A percentile compares a stretch with the other conserved stretches of the same genome.
Evolutionary conservation across 2,329 filamentous ascomycete species (phyloP).

Genomic region (Cryphonectria parasitica): DNA sequence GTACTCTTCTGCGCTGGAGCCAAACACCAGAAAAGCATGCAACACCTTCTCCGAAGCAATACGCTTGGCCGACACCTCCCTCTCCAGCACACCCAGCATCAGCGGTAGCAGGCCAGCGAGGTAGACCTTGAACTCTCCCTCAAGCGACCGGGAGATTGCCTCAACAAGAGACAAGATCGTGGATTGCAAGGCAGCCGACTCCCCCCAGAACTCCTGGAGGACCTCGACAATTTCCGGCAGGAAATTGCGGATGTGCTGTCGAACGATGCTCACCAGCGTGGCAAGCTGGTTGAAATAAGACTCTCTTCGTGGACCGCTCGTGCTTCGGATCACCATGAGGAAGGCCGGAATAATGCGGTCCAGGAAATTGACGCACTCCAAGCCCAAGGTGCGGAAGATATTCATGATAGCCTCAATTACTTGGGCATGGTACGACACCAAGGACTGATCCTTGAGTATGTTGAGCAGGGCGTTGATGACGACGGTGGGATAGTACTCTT

Average conservation of each 20-base stretch:
- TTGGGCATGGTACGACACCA: slow-evolving; percentile 87
- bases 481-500: slow-evolving; percentile 97
- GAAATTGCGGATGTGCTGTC: slow-evolving; percentile 93
- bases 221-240: slow-evolving; percentile 84
- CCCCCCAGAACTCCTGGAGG: slow-evolving; percentile 88
- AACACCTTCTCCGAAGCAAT: slow-evolving; percentile 86
- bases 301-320: slow-evolving; percentile 77
- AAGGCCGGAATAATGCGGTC: slow-evolving; percentile 95
- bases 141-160: slow-evolving; percentile 88
- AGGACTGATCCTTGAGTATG: slow-evolving; percentile 86
- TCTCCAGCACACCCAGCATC: slow-evolving; percentile 93
- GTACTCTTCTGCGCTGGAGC: slow-evolving; percentile 94
- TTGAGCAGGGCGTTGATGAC: slow-evolving; percentile 95
- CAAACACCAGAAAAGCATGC: slow-evolving; percentile 94
- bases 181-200: slow-evolving; percentile 77
- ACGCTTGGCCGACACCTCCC: slow-evolving; percentile 76
- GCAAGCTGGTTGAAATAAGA: slow-evolving; percentile 98
- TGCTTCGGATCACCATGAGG: slow-evolving; percentile 82
- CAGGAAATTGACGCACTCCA: slow-evolving; percentile 95
- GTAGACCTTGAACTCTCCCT: slow-evolving; percentile 98
- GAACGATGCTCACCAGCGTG: slow-evolving; percentile 89
- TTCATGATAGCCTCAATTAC: slow-evolving; percentile 99
- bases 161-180: slow-evolving; percentile 93
- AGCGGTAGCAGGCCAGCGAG: slow-evolving; percentile 85
- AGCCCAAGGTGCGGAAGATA: slow-evolving; percentile 92